Evolutionary conservation across 2,329 filamentous ascomycete species (phyloP), one percentile per base, ranked within the genome.

Genomic region (Alternaria conjuncta): DNA sequence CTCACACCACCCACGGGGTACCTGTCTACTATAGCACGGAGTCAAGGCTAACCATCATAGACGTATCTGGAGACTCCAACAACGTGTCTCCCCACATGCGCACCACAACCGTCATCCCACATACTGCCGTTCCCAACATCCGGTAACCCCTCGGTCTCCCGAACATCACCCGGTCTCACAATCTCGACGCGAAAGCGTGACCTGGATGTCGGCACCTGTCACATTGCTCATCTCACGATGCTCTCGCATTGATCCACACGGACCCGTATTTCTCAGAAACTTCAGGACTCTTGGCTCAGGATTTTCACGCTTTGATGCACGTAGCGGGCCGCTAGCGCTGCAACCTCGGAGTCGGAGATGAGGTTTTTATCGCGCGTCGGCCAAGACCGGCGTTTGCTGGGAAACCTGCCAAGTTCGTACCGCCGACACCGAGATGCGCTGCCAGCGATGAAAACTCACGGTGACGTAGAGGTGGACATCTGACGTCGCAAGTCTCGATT

Each of bases 251-350:
- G 57, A 57, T 66, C 70, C 71, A 70, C 71, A 43, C 36, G 11
- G 71, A 57, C 64, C 71, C 71, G 65, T 65, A 69, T 71, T 72
- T 71, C 20, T 66, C 63, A 59, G 61, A 61, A 64, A 65, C 61
- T 67, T 63, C 63, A 66, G 55, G 63, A 65, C 55, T 63, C 61
- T 67, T 66, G 55, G 32, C 36, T 62, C 61, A 64, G 53, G 61
- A 54, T 58, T 65, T 63, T 66, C 58, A 36, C 61, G 56, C 43
- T 53, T 58, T 63, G 60, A 63, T 21, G 41, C 57, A 49, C 44
- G 54, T 46, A 63, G 64, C 60, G 70, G 66, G 65, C 63, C 70
- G 62, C 68, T 73, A 74, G 65, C 60, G 69, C 65, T 70, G 64
- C 63, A 69, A 72, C 62, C 50, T 72, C 68, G 65, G 66, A 62